Percentiles rank a stretch among this genome's conserved stretches.
These are phyloP conservation scores for Candida germanica DNA, from an alignment of 805 yeast species.

Conservation along the genomic window DNA sequence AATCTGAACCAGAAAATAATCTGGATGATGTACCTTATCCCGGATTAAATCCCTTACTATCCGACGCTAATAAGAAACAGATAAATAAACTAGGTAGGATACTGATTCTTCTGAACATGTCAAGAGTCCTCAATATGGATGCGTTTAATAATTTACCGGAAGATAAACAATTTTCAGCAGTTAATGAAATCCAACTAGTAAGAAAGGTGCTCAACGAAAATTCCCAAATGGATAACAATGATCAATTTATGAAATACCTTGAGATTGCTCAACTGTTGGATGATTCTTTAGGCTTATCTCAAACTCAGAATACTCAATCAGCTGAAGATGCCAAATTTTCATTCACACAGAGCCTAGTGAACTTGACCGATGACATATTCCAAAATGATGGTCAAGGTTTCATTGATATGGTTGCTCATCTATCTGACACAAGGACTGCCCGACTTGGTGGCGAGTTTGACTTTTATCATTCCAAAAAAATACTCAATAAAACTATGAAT, in stretches of 20 bases:
- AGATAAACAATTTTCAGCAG: slow-evolving; percentile 3
- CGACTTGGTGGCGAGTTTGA: slow-evolving; percentile 18
- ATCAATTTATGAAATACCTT: slow-evolving; percentile 2
- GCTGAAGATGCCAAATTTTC: slow-evolving; percentile 1
- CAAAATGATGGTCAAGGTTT: slow-evolving; percentile 76
- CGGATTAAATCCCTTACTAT: neutral
- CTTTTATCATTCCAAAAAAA: neutral
- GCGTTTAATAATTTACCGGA: slow-evolving; percentile 1
- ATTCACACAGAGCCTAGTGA: slow-evolving; percentile 13
- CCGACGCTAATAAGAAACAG: neutral
- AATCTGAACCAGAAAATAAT: neutral
- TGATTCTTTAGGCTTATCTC: slow-evolving; percentile 1
- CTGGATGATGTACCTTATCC: neutral
- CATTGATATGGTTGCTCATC: slow-evolving; percentile 73
- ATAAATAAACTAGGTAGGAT: neutral
- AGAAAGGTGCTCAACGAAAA: slow-evolving; percentile 2
- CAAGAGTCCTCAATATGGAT: slow-evolving; percentile 2
- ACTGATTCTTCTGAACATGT: slow-evolving; percentile 3
- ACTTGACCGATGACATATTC: slow-evolving; percentile 73
- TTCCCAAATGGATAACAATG: slow-evolving; percentile 1
- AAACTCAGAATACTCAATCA: neutral
- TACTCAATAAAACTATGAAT: neutral
- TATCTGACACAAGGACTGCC: slow-evolving; percentile 51
- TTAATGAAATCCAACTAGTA: slow-evolving; percentile 5
- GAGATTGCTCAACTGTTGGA: slow-evolving; percentile 5